phyloP scores from a whole-genome alignment of 305 asterid genomes.

The Rubia peregrina region DNA sequence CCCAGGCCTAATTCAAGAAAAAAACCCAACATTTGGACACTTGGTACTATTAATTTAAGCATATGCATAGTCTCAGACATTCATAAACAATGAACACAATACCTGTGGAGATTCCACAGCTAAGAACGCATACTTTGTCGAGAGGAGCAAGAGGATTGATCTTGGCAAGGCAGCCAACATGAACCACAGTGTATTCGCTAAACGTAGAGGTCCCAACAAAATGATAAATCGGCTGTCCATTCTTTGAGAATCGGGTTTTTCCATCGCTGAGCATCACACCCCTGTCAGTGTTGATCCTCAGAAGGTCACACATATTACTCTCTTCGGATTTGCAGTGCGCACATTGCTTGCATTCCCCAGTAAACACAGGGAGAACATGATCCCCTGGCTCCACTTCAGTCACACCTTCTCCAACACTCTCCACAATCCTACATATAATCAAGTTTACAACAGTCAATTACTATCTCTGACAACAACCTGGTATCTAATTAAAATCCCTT shows the following conservation, averaged over 20 bases:
- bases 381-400: conserved; percentile 6
- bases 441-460: neutral
- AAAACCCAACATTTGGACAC: neutral
- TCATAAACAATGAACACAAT: neutral
- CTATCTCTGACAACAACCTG: neutral
- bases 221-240: conserved; percentile 8
- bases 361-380: conserved; percentile 10
- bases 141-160: conserved; percentile 9
- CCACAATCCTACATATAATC: neutral
- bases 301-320: conserved; percentile 8
- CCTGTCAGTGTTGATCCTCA: conserved; percentile 10
- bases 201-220: conserved; percentile 24
- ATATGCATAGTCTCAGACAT: neutral
- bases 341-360: conserved; percentile 7
- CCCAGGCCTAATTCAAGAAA: conserved; percentile 51
- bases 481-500: neutral
- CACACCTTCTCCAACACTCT: conserved; percentile 14
- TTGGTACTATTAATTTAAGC: neutral
- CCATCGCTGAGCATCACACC: conserved; percentile 10
- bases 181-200: conserved; percentile 4
- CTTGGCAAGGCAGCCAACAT: conserved; percentile 9
- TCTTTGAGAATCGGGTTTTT: conserved; percentile 5
- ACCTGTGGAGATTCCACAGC: conserved; percentile 11
- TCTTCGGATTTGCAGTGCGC: conserved; percentile 6
- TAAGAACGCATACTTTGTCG: conserved; percentile 9